Evolutionary conservation across 495 filamentous ascomycete genomes (phyloP).

Genomic region (Lasiosphaeria ovina): DNA sequence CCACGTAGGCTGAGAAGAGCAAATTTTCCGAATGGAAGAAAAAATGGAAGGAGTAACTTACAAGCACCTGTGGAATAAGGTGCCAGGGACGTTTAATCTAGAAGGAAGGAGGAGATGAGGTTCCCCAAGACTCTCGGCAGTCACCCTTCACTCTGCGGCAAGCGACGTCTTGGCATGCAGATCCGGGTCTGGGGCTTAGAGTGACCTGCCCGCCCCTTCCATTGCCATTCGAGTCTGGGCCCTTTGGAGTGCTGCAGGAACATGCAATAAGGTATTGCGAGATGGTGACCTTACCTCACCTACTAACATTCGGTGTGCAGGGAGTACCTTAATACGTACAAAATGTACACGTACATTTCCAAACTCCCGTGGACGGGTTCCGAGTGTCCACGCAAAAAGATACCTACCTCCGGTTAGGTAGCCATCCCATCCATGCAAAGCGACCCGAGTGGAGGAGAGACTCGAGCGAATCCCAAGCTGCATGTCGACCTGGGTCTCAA

Average conservation of each 20-base stretch:
- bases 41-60: not conserved
- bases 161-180: constrained; percentile 28
- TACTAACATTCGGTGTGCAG: too few relatives aligned
- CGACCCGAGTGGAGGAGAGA: too few relatives aligned
- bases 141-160: constrained; percentile 16
- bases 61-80: not conserved
- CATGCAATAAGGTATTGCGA: too few relatives aligned
- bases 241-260: not conserved
- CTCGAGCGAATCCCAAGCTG: too few relatives aligned
- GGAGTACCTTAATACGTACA: too few relatives aligned
- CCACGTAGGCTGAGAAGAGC: not conserved
- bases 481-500: too few relatives aligned
- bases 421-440: too few relatives aligned
- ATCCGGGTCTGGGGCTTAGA: constrained; percentile 22
- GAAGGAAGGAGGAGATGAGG: not conserved
- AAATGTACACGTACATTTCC: too few relatives aligned
- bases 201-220: not conserved
- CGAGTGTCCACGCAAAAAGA: too few relatives aligned
- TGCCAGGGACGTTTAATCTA: not conserved
- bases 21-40: not conserved
- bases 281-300: too few relatives aligned
- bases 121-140: constrained; percentile 17
- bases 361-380: too few relatives aligned
- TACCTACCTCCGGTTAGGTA: too few relatives aligned
- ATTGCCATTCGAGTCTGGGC: not conserved